phyloP scores from a whole-genome alignment of 768 basidiomycete genomes.

The Pisolithus albus region DNA sequence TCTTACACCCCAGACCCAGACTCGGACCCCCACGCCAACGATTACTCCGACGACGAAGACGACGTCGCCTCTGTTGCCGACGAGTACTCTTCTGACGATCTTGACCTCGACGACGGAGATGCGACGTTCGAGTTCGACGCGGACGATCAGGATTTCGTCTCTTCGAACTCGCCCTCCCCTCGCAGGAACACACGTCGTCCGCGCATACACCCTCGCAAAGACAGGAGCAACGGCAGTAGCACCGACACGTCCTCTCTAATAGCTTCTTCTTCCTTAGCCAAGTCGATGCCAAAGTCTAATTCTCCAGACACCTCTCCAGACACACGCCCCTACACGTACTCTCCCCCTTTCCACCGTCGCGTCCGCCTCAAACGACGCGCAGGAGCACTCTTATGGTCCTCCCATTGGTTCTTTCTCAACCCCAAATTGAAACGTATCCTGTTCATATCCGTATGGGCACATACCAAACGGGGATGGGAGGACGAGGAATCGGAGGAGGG shows the following conservation, averaged over 20 bases:
- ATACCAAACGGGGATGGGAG: constrained; percentile 52
- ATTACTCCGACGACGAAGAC: constrained; percentile 74
- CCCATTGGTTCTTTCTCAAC: constrained; percentile 96
- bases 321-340: background rate
- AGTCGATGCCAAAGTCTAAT: no score
- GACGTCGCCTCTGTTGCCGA: constrained; percentile 61
- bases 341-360: constrained; percentile 29
- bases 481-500: constrained; percentile 37
- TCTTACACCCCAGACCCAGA: constrained; percentile 91
- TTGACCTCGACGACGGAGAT: constrained; percentile 52
- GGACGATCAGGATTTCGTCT: constrained; percentile 66
- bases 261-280: constrained; percentile 14
- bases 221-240: constrained; percentile 32
- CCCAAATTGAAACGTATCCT: constrained; percentile 86
- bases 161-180: constrained; percentile 10
- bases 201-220: constrained; percentile 18
- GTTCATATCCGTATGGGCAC: constrained; percentile 90
- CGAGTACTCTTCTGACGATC: constrained; percentile 62
- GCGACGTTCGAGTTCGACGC: constrained; percentile 74
- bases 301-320: background rate
- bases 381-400: constrained; percentile 89
- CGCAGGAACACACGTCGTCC: constrained; percentile 3
- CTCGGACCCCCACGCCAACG: constrained; percentile 87
- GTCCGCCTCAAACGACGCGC: constrained; percentile 49
- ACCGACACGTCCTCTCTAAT: constrained; percentile 7